Base-by-base conservation (phyloP, 108 stramenopile species). In the Fragilaria crotonensis region DNA sequence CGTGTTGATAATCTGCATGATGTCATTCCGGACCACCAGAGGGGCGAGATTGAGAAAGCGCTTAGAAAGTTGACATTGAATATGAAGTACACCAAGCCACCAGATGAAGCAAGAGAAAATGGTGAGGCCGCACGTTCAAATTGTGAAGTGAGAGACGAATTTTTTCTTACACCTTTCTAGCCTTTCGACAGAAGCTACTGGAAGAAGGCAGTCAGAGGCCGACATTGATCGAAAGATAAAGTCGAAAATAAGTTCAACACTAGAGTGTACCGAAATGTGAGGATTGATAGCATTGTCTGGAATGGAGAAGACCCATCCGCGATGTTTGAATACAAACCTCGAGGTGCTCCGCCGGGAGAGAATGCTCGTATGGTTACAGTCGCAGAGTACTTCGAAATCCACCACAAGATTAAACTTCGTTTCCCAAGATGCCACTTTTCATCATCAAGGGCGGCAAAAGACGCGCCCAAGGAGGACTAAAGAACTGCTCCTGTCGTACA, bases 141-240 rank as follows among this genome's bases (percentile, higher is more conserved):
- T n/a, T n/a, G n/a, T n/a, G n/a, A n/a, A n/a, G n/a, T n/a, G n/a
- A n/a, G n/a, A n/a, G n/a, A n/a, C n/a, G n/a, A n/a, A n/a, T n/a
- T n/a, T n/a, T n/a, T n/a, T n/a, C n/a, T n/a, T n/a, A n/a, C n/a
- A n/a, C n/a, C n/a, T n/a, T n/a, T n/a, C n/a, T n/a, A 5, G 32
- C 23, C 2, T 70, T 70, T 25, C 25, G 62, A 21, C 11, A 23
- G 1, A 27, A 26, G 32, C 27, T 70, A 22, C 4, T 21, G 47
- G 69, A 33, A 28, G 63, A 65, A 25, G n/a, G 63, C n/a, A 33
- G n/a, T n/a, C n/a, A n/a, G n/a, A n/a, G n/a, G n/a, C n/a, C n/a
- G n/a, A n/a, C n/a, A n/a, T n/a, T n/a, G 27, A 17, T 41, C 36
- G 14, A 14, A 41, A 11, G 36, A 11, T 41, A 14, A 41, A 41